A percentile compares a stretch with the other conserved stretches of the same genome.
Evolutionary conservation across 768 basidiomycete genomes (phyloP).

Genomic region (Lentinus tigrinus): DNA sequence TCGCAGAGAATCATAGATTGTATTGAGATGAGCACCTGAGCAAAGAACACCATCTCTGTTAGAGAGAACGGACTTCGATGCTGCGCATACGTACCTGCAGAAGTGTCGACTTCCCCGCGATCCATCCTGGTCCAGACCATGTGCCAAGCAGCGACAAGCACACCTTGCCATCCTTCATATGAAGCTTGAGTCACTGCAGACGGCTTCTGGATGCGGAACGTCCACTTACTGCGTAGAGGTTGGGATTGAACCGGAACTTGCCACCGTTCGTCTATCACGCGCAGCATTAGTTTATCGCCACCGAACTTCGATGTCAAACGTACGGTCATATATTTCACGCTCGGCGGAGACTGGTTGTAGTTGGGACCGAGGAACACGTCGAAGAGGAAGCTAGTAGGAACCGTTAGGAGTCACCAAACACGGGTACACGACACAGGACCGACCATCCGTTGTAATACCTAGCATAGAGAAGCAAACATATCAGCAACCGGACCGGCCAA

Average conservation of each 20-base stretch:
- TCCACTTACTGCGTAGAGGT: slow-evolving; percentile 77
- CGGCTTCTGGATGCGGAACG: not conserved
- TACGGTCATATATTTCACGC: slow-evolving; percentile 71
- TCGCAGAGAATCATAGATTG: slow-evolving; percentile 97
- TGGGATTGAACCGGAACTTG: slow-evolving; percentile 91
- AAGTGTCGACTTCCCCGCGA: slow-evolving; percentile 84
- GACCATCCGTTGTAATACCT: slow-evolving; percentile 93
- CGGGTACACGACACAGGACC: slow-evolving; percentile 22
- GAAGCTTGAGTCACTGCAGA: not conserved
- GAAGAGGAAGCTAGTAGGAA: slow-evolving; percentile 60
- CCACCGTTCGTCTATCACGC: slow-evolving; percentile 73
- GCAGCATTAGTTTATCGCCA: not conserved
- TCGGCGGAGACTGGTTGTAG: slow-evolving; percentile 86
- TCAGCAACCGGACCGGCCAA: not conserved
- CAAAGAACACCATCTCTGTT: not conserved
- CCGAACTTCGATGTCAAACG: slow-evolving; percentile 14
- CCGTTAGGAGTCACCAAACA: not conserved
- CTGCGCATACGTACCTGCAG: slow-evolving; percentile 60
- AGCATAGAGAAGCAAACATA: slow-evolving; percentile 7
- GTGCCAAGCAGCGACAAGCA: slow-evolving; percentile 90
- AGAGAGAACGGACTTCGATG: not conserved
- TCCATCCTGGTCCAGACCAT: slow-evolving; percentile 93
- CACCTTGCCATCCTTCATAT: slow-evolving; percentile 82
- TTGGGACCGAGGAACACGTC: slow-evolving; percentile 90
- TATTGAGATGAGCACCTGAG: slow-evolving; percentile 82